Evolutionary conservation across 768 basidiomycete genomes (phyloP), one percentile per base, ranked within the genome.

Genomic region (Podaxis sp.): DNA sequence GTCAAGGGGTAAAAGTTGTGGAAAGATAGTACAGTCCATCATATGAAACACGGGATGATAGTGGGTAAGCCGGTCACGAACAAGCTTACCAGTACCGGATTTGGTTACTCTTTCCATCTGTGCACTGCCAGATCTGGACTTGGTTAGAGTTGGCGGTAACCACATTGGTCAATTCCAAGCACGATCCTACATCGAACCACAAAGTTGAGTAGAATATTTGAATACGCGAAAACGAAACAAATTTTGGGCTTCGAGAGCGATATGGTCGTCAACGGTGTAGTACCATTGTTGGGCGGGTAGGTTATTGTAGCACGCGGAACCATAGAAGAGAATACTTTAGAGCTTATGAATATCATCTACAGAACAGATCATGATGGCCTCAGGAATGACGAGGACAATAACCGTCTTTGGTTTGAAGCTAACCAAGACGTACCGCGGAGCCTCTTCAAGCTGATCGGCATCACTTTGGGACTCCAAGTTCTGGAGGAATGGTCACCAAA

Each of bases 261-360:
- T 69, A 1, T 70, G 65, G 38, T 75, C 72, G 55, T 74, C 71
- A 22, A 64, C 64, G 0, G 70, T 72, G 42, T 73, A 75, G 54
- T 64, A 71, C 73, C 75, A 79, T n/a, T 70, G 60, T 59, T 76
- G 76, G 4, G 76, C 73, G 5, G 76, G 68, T 22, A 76, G 70
- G 46, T 70, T 70, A 36, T 73, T 70, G 59, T 65, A 74, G 63
- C 76, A 78, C 40, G 28, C 28, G 5, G 28, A 30, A 30, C 4
- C 28, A 30, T 30, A 30, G 28, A 30, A 7, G 1, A 30, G 28
- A 30, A 30, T 7, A 30, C 28, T 30, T 30, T 48, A 48, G 46
- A 19, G 46, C 13, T 17, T 48, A 7, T 48, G 15, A 17, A 22
- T 48, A 22, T 48, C 46, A n/a, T 48, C 17, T 6, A n/a, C n/a